Evolutionary conservation across 805 yeast genomes (phyloP).

Genomic region (Spathaspora arborariae): DNA sequence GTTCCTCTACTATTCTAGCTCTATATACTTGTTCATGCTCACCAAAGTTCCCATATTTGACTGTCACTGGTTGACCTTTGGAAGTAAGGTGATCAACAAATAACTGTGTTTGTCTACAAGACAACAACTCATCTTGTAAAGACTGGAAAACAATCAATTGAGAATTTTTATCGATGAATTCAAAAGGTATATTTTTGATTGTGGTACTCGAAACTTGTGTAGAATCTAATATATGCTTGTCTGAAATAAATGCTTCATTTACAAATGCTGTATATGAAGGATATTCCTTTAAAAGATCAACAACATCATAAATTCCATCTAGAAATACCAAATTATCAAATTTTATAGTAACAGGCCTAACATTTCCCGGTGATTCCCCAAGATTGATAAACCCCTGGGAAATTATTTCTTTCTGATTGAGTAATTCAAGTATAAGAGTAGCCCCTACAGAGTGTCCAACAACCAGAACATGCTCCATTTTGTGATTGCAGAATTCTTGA

Average conservation of each 20-base stretch:
- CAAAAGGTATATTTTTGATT: neutral
- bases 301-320: conserved; percentile 69
- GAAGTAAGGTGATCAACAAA: conserved; percentile 32
- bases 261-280: conserved; percentile 58
- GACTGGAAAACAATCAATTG: conserved; percentile 54
- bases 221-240: conserved; percentile 18
- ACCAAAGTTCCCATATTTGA: conserved; percentile 43
- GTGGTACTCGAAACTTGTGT: conserved; percentile 18
- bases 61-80: conserved; percentile 8
- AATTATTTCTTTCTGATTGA: conserved; percentile 23
- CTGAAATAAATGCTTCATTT: conserved; percentile 47
- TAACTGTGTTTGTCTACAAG: conserved; percentile 44
- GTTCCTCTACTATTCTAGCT: conserved; percentile 4
- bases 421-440: conserved; percentile 54
- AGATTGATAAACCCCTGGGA: conserved; percentile 10
- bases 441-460: conserved; percentile 87
- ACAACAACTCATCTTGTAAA: conserved; percentile 60
- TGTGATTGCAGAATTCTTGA: conserved; percentile 7
- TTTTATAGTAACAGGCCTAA: neutral
- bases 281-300: conserved; percentile 52
- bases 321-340: conserved; percentile 26
- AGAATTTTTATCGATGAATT: conserved; percentile 2
- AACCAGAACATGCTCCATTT: conserved; percentile 15
- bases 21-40: conserved; percentile 62
- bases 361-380: neutral